Evolutionary conservation across 2,329 filamentous ascomycete species (phyloP), one percentile per base, ranked within the genome.

Genomic region (Arthrinium phaeospermum): DNA sequence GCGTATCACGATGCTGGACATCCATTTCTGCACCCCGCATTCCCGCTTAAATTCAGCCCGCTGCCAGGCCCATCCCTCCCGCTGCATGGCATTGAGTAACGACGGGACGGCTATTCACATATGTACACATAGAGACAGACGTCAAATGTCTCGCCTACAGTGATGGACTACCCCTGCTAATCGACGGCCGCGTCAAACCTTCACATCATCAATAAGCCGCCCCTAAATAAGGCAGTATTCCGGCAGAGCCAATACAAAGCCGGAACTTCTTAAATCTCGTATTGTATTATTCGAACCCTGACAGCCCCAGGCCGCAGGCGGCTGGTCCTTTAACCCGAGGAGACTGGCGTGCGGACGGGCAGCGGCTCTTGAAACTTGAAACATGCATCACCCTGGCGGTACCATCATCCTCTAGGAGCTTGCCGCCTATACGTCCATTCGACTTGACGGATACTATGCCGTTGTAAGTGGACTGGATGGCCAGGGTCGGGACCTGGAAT

Each of bases 1-100:
- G 57, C 57, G 53, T 61, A 41, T 64, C 57, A 64, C 57, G 34
- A 64, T 64, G 57, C 19, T 24, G 34, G 10, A 10, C 19, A 41
- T 41, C 57, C 57, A 41, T 41, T n/a, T 14, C 57, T 64, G 57
- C 34, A 64, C 57, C 57, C 57, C 57, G 57, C 57, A 64, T 64
- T 64, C 57, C 57, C 57, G 57, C 34, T 64, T 64, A 64, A 64
- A 64, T 24, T 7, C 57, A 64, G 41, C 57, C 57, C 57, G 34
- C 53, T 37, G 53, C 53, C 53, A 61, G 53, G 53, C 13, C 30
- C 30, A 61, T 61, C 30, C 53, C 30, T 61, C 30, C 53, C 53
- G 16, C 34, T 24, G 57, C 57, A 41, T 34, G 34, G 57, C 30
- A 41, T 41, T 41, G 57, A 64, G 57, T 41, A 41, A 64, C 57